phyloP scores from a whole-genome alignment of 805 yeast genomes.

The Diddensiella santjacobensis region DNA sequence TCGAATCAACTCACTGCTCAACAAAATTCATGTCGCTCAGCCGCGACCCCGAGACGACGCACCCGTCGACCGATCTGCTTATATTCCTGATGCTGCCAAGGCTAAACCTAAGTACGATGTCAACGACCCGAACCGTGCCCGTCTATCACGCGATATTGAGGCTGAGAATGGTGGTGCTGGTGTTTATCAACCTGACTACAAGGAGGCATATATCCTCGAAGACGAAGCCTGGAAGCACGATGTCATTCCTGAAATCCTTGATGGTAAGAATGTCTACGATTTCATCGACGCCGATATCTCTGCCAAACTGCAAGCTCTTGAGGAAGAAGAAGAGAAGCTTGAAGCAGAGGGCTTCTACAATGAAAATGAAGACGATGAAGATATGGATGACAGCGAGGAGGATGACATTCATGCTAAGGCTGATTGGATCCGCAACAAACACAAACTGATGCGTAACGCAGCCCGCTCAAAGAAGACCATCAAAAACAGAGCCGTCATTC shows the following conservation, averaged over 20 bases:
- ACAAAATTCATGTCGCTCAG: slow-evolving; percentile 90
- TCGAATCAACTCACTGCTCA: slow-evolving; percentile 80
- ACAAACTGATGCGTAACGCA: slow-evolving; percentile 86
- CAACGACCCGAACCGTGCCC: slow-evolving; percentile 77
- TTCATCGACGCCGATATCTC: slow-evolving; percentile 95
- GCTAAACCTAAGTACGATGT: slow-evolving; percentile 61
- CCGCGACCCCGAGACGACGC: slow-evolving; percentile 88
- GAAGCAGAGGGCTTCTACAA: slow-evolving; percentile 95
- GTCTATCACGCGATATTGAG: slow-evolving; percentile 83
- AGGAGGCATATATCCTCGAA: slow-evolving; percentile 86
- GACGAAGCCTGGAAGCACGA: slow-evolving; percentile 98
- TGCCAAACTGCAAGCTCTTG: slow-evolving; percentile 87
- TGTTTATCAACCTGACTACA: slow-evolving; percentile 89
- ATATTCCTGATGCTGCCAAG: slow-evolving; percentile 74
- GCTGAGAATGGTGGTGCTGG: slow-evolving; percentile 98
- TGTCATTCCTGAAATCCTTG: slow-evolving; percentile 91
- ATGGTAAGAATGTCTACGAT: slow-evolving; percentile 96
- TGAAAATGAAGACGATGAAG: slow-evolving; percentile 58
- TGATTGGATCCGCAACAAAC: slow-evolving; percentile 91
- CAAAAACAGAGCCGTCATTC: slow-evolving; percentile 81
- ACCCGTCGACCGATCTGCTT: slow-evolving; percentile 58
- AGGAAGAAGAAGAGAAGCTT: slow-evolving; percentile 93
- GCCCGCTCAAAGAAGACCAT: slow-evolving; percentile 82
- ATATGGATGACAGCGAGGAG: slow-evolving; percentile 56
- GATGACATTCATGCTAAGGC: slow-evolving; percentile 82